Percentiles rank a stretch among this genome's conserved stretches.
Evolutionary conservation across 73 alveolate species (phyloP).

Genomic region (Tetrahymena malaccensis): DNA sequence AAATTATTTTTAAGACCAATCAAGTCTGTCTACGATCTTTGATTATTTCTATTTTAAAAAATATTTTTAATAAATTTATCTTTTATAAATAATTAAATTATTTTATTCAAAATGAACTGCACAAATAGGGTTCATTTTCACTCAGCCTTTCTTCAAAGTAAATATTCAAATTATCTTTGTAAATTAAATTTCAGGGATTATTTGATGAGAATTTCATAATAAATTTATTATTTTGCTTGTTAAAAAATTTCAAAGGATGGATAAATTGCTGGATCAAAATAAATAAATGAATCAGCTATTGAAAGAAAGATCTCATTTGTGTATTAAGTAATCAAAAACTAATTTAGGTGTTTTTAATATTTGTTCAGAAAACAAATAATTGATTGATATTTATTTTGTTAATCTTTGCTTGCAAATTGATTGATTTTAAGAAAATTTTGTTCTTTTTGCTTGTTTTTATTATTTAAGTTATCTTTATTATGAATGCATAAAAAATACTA

Average conservation of each 20-base stretch:
- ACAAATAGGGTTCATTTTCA: too few species aligned
- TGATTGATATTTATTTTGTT: too few species aligned
- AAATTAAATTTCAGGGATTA: not conserved
- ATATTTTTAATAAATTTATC: not conserved
- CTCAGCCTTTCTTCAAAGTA: too few species aligned
- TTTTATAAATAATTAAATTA: too few species aligned
- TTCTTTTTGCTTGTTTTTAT: not conserved
- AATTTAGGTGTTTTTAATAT: too few species aligned
- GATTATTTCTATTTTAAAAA: not conserved
- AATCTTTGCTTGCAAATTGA: not conserved
- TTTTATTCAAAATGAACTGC: too few species aligned
- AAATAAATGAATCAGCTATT: too few species aligned
- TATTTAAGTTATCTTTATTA: not conserved
- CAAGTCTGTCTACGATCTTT: not conserved
- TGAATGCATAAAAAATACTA: too few species aligned
- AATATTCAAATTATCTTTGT: too few species aligned
- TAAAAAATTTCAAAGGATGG: not conserved
- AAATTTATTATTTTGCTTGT: not conserved
- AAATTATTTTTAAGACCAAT: not conserved
- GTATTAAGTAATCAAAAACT: not conserved
- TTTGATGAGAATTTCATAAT: not conserved
- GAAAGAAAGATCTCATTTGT: not conserved
- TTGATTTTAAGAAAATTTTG: not conserved
- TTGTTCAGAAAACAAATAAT: too few species aligned
- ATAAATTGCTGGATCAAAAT: not conserved